A percentile compares a stretch with the other conserved stretches of the same genome.
These are phyloP conservation scores for Zygosaccharomyces kombuchaensis DNA, from an alignment of 805 yeast species.

Conservation along the genomic window DNA sequence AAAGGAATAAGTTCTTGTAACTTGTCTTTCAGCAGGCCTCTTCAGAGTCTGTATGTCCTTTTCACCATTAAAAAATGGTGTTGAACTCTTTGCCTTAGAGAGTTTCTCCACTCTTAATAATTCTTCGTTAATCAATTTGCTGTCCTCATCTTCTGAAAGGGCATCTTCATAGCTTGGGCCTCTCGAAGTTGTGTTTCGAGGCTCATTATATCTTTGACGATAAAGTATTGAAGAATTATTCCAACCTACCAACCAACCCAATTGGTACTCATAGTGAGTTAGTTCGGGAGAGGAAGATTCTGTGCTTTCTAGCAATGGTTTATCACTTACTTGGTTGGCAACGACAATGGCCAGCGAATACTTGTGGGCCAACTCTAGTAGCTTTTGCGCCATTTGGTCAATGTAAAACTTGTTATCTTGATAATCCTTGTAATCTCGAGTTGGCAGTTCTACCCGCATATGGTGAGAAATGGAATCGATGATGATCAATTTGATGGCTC, in stretches of 20 bases:
- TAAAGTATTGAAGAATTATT: conserved; percentile 39
- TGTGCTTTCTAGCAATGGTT: conserved; percentile 24
- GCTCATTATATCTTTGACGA: conserved; percentile 26
- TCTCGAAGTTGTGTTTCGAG: conserved; percentile 1
- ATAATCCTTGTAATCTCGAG: conserved; percentile 36
- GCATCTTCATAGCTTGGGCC: conserved; percentile 12
- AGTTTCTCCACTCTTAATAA: conserved; percentile 5
- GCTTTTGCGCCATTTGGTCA: conserved; percentile 41
- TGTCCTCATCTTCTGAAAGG: conserved; percentile 32
- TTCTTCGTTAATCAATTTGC: conserved; percentile 23
- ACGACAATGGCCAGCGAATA: conserved; percentile 58
- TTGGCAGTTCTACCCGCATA: conserved; percentile 55
- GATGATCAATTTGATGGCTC: conserved; percentile 51
- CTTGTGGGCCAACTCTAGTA: conserved; percentile 46
- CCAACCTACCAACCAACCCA: conserved; percentile 78
- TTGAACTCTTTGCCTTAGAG: not conserved
- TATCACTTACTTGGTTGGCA: conserved; percentile 78
- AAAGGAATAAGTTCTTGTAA: not conserved
- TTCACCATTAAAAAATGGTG: not conserved
- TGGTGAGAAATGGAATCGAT: conserved; percentile 86
- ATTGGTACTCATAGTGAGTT: conserved; percentile 54
- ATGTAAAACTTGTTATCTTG: conserved; percentile 42
- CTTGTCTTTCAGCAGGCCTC: not conserved
- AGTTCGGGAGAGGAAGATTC: conserved; percentile 18
- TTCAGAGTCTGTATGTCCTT: not conserved